These are phyloP conservation scores for Erigeron canadensis DNA, from an alignment of 129 eudicot species.

Conservation along the genomic window DNA sequence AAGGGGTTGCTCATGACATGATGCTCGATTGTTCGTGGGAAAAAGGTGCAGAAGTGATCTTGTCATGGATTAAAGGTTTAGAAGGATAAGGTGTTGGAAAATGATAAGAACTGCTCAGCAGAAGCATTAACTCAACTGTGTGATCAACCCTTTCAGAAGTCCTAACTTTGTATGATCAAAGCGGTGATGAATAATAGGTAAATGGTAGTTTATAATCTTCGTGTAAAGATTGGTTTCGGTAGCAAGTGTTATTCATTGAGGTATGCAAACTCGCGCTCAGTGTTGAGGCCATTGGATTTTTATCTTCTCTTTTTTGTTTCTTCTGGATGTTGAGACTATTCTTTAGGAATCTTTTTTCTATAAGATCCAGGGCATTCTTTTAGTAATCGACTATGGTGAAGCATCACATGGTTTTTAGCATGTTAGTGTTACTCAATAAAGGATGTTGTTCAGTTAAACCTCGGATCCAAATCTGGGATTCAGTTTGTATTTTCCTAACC, in stretches of 20 bases:
- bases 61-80: slow-evolving; percentile 53
- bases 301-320: no score
- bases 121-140: not conserved
- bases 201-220: not conserved
- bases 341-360: no score
- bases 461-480: no score
- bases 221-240: not conserved
- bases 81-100: slow-evolving; percentile 15
- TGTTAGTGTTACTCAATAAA: no score
- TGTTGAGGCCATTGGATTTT: not conserved
- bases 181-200: not conserved
- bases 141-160: slow-evolving; percentile 5
- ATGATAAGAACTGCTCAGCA: not conserved
- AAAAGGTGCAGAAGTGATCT: slow-evolving; percentile 63
- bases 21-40: slow-evolving; percentile 87
- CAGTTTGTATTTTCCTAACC: no score
- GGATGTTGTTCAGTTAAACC: no score
- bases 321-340: no score
- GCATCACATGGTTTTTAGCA: no score
- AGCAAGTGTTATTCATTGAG: not conserved
- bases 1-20: slow-evolving; percentile 89
- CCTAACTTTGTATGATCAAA: slow-evolving; percentile 5
- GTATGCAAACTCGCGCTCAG: not conserved
- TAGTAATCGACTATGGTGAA: no score
- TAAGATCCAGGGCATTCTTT: no score